A percentile compares a stretch with the other conserved stretches of the same genome.
Conservation (phyloP, 1,284 basidiomycete genomes). For the Rhodotorula sp. region DNA sequence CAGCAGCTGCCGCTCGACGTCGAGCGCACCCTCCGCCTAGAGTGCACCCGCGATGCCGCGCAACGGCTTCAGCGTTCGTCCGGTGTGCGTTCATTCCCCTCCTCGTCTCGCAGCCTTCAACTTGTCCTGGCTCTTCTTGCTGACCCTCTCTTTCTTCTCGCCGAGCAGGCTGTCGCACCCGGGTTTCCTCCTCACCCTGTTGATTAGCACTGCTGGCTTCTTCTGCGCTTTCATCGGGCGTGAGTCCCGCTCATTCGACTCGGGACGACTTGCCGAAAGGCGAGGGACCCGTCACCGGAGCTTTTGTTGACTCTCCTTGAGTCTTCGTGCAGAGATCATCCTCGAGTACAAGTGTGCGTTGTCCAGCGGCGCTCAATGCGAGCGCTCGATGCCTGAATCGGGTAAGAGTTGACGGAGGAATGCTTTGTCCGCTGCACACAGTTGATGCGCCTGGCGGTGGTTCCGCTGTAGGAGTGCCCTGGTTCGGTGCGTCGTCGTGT, state of each 20-base stretch:
- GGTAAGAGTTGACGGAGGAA: constrained; percentile 9
- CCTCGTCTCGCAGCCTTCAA: background rate
- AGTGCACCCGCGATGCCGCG: constrained; percentile 12
- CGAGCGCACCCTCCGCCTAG: background rate
- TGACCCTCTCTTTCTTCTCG: background rate
- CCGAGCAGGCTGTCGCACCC: constrained; percentile 64
- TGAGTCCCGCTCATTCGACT: constrained; percentile 52
- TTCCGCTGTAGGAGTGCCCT: constrained; percentile 65
- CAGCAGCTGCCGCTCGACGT: background rate
- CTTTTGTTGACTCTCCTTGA: constrained; percentile 44
- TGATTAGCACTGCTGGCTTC: constrained; percentile 74
- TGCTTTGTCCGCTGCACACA: constrained; percentile 8
- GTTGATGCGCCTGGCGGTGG: constrained; percentile 42
- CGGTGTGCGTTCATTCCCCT: constrained; percentile 21
- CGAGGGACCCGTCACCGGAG: background rate
- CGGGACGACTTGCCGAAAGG: constrained; percentile 16
- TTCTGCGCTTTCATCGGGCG: constrained; percentile 87
- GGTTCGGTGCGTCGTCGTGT: constrained; percentile 79
- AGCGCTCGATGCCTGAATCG: too few species aligned
- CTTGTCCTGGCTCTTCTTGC: background rate
- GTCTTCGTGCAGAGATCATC: constrained; percentile 55
- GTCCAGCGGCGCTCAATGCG: background rate
- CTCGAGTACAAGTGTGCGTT: constrained; percentile 37
- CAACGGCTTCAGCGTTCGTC: constrained; percentile 18
- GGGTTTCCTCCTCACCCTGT: constrained; percentile 80